Evolutionary conservation across 805 yeast genomes (phyloP), one percentile per base, ranked within the genome.

Genomic region (Osmozyma mogii): DNA sequence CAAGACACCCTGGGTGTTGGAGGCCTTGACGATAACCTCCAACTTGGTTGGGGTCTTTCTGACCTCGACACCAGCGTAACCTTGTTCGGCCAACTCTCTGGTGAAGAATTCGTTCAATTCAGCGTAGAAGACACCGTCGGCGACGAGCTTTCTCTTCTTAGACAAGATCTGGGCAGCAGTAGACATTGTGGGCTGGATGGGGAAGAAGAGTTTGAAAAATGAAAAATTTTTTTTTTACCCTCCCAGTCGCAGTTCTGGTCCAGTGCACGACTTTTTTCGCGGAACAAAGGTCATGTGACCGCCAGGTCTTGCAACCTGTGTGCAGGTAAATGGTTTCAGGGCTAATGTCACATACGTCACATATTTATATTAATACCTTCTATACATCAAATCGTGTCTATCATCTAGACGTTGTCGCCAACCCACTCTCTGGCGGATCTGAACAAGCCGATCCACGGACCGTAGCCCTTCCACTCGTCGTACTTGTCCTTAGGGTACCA

Each of bases 81-180:
- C 98, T 74, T 92, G 96, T 77, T 92, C 98, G 57, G 98, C 95
- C 63, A 92, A 83, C 73, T 92, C 98, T 78, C 98, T 89, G 79
- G 96, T 85, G 87, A 92, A 92, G 92, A 92, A 92, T 77, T 92
- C 98, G 80, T 92, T 92, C 64, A 92, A 75, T 77, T 92, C 98
- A 70, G 98, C 98, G 94, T 81, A 92, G 80, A 92, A 85, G 61
- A 92, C 98, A 84, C 98, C 98, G 79, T 92, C 98, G 71, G 96
- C 96, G 66, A 92, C 97, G 65, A 88, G 83, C 88, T 88, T 88
- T 84, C 96, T 88, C 77, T 85, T 89, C 76, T 85, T 84, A 62
- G 97, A 89, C 51, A 63, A 58, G 68, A 88, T 82, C 44, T 58
- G 63, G 19, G 36, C 38, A 41, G 43, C 43, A 42, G 52, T 50